phyloP scores from a whole-genome alignment of 148 eudicot genomes.

The Arbutus unedo region DNA sequence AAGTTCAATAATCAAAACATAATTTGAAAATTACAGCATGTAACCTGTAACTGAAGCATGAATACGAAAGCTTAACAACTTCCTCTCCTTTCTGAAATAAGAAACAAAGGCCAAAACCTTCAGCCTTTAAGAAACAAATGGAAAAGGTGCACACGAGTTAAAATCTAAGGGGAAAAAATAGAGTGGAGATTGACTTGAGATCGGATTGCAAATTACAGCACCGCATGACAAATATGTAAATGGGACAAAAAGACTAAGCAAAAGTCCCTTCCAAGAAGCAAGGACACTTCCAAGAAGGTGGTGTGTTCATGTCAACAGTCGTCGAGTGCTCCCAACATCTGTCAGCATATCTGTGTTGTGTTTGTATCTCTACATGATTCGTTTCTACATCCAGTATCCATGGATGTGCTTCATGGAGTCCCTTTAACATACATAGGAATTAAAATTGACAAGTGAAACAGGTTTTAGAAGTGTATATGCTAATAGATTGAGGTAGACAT shows the following conservation, averaged over 20 bases:
- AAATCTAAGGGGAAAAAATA: not conserved
- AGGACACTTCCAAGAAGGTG: constrained; percentile 2
- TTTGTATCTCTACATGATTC: not conserved
- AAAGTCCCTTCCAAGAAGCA: not conserved
- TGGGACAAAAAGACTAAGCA: too few relatives aligned
- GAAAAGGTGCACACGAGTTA: not conserved
- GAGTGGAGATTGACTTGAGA: not conserved
- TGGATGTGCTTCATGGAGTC: not conserved
- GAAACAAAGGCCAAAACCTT: constrained; percentile 2
- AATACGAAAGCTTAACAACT: constrained; percentile 16
- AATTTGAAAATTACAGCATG: not conserved
- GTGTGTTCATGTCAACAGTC: not conserved
- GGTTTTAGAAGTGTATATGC: not conserved
- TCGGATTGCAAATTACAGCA: not conserved
- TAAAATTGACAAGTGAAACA: not conserved
- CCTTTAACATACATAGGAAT: not conserved
- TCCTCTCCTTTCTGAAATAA: constrained; percentile 36
- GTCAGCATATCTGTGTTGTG: not conserved
- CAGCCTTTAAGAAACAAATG: constrained; percentile 3
- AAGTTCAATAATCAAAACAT: constrained; percentile 5
- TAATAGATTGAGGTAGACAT: not conserved
- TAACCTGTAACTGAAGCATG: constrained; percentile 36
- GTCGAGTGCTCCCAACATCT: not conserved
- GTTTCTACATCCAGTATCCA: not conserved
- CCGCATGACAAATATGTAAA: too few relatives aligned